phyloP scores from a whole-genome alignment of 106 monocot genomes.

The Dioscorea dumetorum region DNA sequence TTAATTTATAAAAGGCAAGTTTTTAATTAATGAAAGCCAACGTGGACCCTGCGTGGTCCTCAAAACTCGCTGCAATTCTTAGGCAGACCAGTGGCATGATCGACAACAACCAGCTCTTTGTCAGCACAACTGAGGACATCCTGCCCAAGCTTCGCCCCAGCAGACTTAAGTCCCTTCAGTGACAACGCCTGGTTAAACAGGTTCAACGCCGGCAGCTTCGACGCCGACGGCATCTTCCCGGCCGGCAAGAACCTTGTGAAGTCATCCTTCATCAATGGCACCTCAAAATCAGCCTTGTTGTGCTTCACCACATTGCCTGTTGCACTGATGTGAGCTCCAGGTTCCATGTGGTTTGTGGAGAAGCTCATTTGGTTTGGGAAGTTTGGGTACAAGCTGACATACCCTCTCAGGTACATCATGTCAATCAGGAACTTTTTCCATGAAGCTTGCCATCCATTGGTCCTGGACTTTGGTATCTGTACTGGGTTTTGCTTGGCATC shows the following conservation, averaged over 20 bases:
- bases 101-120: constrained; percentile 52
- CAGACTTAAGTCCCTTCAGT: constrained; percentile 69
- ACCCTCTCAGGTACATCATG: constrained; percentile 95
- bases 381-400: constrained; percentile 90
- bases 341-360: constrained; percentile 99
- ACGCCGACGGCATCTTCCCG: constrained; percentile 76
- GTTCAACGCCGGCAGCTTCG: constrained; percentile 75
- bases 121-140: constrained; percentile 67
- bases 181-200: constrained; percentile 84
- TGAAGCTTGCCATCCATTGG: constrained; percentile 93
- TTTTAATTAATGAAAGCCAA: background rate
- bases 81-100: constrained; percentile 78
- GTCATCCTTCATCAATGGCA: constrained; percentile 75
- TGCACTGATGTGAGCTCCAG: constrained; percentile 92
- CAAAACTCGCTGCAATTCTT: constrained; percentile 71
- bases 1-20: background rate
- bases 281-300: constrained; percentile 84
- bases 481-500: constrained; percentile 85
- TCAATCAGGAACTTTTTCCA: constrained; percentile 98
- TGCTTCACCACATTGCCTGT: constrained; percentile 88
- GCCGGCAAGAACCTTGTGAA: constrained; percentile 60
- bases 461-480: constrained; percentile 85
- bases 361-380: constrained; percentile 90
- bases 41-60: background rate
- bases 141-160: constrained; percentile 84